Base-by-base conservation (phyloP, 2,329 filamentous ascomycete genomes). In the Pseudonectria foliicola region DNA sequence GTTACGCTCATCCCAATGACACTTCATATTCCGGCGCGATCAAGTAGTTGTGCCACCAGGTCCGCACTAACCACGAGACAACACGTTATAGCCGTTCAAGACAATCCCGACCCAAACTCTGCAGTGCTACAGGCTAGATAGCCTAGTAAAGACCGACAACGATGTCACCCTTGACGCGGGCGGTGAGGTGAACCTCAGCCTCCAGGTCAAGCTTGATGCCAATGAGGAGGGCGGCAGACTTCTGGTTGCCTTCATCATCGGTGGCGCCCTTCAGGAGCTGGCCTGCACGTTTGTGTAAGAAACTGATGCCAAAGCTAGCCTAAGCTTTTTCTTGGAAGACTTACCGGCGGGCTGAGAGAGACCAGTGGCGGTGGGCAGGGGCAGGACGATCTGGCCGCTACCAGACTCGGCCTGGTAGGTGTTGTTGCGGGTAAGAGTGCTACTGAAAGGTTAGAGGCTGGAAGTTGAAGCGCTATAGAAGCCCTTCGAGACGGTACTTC, bases 201-300 rank as follows among this genome's bases (percentile, higher is more conserved):
- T 80, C 75, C 13, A 79, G 58, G 51, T 80, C 75, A 24, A 80
- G 63, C 63, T 80, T 78, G 61, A 79, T 77, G 37, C 75, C 75
- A 25, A 80, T 64, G 47, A 78, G 64, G 28, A 79, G 62, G 2
- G 72, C 73, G 4, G 75, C 71, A 27, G 70, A 57, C 58, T 75
- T 79, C 39, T 71, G 62, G 47, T 73, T 70, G 40, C 75, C 74
- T 35, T 77, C 60, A 21, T 73, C 68, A 40, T 77, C 72, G 23
- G 69, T 67, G 12, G 74, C 66, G 10, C 75, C 75, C 55, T 69
- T 71, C 42, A 79, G 67, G 24, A 79, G 67, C 45, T 68, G 62
- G 36, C 71, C 70, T 21, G 18, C 8, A 21, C 5, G 18, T 21
- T 5, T 8, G 8, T 21, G 8, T 21, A 5, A 21, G 18, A 21